Evolutionary conservation across 2,329 filamentous ascomycete species (phyloP).

Genomic region (Penicillium sp.): DNA sequence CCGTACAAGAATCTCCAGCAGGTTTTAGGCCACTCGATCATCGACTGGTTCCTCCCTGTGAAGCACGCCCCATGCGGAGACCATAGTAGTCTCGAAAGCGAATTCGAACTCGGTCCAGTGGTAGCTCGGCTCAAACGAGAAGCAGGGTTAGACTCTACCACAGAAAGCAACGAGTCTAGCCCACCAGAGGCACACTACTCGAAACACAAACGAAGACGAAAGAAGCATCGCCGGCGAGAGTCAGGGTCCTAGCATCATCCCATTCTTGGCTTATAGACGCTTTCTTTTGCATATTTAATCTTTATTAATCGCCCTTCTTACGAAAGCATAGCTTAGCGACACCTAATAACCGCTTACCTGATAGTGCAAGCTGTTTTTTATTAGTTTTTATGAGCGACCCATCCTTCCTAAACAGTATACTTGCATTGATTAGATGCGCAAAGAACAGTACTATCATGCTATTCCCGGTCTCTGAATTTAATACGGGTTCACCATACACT

Average conservation of each 20-base stretch:
- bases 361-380: neutral
- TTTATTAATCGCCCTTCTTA: neutral
- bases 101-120: constrained; percentile 70
- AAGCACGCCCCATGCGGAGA: constrained; percentile 73
- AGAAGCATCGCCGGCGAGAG: constrained; percentile 18
- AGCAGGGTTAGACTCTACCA: constrained; percentile 40
- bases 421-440: neutral
- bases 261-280: neutral
- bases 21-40: constrained; percentile 73
- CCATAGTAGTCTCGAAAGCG: constrained; percentile 68
- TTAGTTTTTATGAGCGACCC: neutral
- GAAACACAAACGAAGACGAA: constrained; percentile 24
- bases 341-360: neutral
- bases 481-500: neutral
- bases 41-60: constrained; percentile 84
- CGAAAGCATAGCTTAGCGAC: neutral
- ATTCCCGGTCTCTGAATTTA: neutral
- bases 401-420: neutral
- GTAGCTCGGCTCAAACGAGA: constrained; percentile 61
- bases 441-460: neutral
- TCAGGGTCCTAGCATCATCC: neutral
- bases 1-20: constrained; percentile 72
- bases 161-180: constrained; percentile 6
- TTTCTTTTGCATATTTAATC: constrained; percentile 6
- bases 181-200: constrained; percentile 6